Base-by-base conservation (phyloP, 495 filamentous ascomycete genomes). In the Hypoxylon crocopeplum region DNA sequence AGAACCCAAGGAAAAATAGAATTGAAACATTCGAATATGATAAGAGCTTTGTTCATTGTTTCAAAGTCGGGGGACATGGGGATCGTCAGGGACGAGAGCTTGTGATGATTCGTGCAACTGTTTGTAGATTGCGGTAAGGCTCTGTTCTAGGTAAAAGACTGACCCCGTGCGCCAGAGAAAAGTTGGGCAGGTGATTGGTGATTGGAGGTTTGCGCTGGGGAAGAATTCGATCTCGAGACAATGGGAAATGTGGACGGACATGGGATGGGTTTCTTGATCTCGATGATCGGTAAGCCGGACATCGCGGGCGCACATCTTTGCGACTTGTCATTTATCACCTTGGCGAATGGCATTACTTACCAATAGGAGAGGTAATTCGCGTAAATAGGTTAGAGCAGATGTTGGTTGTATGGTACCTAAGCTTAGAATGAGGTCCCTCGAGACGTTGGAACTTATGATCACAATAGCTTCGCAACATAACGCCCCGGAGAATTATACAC, bases 141-240 rank as follows among this genome's bases (percentile, higher is more conserved):
- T 27, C 3, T 27, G 24, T 4, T 8, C 24, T 27, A 27, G 24
- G 24, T 4, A n/a, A n/a, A n/a, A n/a, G n/a, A n/a, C n/a, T n/a
- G n/a, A n/a, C n/a, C 24, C 8, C 24, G 24, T 27, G 24, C 24
- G 5, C 7, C n/a, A 13, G 2, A 10, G 12, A 34, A 11, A 17
- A 3, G 13, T 11, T 2, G 4, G 15, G 0, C 25, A 10, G 27
- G 6, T 42, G 49, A 44, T 37, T 33, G 37, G 21, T 42, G 20
- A 1, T 6, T 3, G 29, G 17, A 17, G 41, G 6, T 6, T 27
- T 20, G 32, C 24, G 16, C 17, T 47, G 32, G 32, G 19, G 27
- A 19, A 38, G 30, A 64, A 64, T 64, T 37, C 60, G 42, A 64
- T 64, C 33, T 54, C 36, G 53, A 59, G 29, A 54, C 30, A 27